Conservation (phyloP, 2,329 filamentous ascomycete genomes). For the Chaetoscypha palmicola region DNA sequence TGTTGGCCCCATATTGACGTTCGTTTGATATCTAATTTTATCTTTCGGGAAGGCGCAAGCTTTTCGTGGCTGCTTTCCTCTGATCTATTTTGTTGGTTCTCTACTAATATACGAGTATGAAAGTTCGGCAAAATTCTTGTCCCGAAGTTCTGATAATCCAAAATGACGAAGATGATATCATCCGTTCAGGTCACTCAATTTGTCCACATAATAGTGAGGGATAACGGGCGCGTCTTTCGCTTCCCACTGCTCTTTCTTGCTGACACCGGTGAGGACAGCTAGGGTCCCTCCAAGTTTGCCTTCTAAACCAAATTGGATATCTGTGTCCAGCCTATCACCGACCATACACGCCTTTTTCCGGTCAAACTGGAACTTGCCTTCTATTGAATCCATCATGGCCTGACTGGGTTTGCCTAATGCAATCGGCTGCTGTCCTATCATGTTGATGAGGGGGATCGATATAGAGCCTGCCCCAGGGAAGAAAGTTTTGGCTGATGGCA, state of each 20-base stretch:
- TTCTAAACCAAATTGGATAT: slow-evolving; percentile 92
- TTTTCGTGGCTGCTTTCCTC: too few species aligned
- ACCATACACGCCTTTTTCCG: slow-evolving; percentile 87
- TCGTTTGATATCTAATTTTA: too few species aligned
- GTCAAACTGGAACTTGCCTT: slow-evolving; percentile 90
- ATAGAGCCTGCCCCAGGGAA: slow-evolving; percentile 90
- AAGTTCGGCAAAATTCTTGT: too few species aligned
- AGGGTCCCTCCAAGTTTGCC: slow-evolving; percentile 86
- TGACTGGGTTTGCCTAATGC: slow-evolving; percentile 91
- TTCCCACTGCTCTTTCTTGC: slow-evolving; percentile 76
- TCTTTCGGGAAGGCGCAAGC: too few species aligned
- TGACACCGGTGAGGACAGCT: slow-evolving; percentile 84
- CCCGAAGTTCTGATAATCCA: too few species aligned
- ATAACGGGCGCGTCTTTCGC: slow-evolving; percentile 60
- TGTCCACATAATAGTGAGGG: slow-evolving; percentile 78
- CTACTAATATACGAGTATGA: too few species aligned
- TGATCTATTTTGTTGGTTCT: too few species aligned
- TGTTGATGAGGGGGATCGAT: slow-evolving; percentile 69
- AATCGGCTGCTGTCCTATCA: slow-evolving; percentile 61
- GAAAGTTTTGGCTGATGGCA: slow-evolving; percentile 72
- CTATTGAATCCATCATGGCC: slow-evolving; percentile 98
- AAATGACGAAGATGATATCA: too few species aligned
- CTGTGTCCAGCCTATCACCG: slow-evolving; percentile 86
- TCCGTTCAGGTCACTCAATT: slow-evolving; percentile 65
- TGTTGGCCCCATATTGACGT: too few species aligned